Evolutionary conservation across 1,139 yeast species (phyloP).

Genomic region (Meyerozyma carpophila): DNA sequence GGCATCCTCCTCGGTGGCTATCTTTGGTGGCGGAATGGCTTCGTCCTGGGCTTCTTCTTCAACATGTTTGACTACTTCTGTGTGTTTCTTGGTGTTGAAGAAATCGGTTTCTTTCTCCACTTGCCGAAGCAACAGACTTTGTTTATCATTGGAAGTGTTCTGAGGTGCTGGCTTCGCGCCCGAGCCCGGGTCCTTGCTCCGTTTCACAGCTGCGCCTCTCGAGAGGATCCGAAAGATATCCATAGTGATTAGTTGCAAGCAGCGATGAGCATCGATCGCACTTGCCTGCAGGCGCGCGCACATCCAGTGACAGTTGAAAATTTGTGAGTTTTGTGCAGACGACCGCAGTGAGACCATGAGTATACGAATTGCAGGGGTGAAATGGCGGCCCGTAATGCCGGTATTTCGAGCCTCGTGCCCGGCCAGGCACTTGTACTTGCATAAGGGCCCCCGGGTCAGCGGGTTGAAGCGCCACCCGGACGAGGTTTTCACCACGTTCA

Average conservation of each 20-base stretch:
- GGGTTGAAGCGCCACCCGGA: slow-evolving; percentile 78
- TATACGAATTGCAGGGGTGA: slow-evolving; percentile 1
- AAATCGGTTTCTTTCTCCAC: slow-evolving; percentile 65
- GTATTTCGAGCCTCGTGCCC: neutral
- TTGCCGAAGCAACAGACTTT: slow-evolving; percentile 34
- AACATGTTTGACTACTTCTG: slow-evolving; percentile 9
- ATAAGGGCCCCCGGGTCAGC: slow-evolving; percentile 58
- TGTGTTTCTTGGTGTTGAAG: slow-evolving; percentile 51
- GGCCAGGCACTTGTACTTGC: slow-evolving; percentile 21
- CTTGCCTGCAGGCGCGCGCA: neutral
- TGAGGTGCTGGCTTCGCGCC: slow-evolving; percentile 35
- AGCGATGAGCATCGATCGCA: neutral
- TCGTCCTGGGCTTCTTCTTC: slow-evolving; percentile 17
- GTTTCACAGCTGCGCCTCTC: slow-evolving; percentile 77
- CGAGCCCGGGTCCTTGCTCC: slow-evolving; percentile 37
- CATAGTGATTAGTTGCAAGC: slow-evolving; percentile 37
- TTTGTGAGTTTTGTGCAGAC: slow-evolving; percentile 2
- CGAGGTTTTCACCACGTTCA: slow-evolving; percentile 50
- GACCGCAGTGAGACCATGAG: slow-evolving; percentile 2
- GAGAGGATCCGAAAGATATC: slow-evolving; percentile 83
- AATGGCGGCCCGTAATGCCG: neutral
- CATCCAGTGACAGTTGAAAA: slow-evolving; percentile 1
- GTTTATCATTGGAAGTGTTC: slow-evolving; percentile 18
- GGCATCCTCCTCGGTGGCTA: slow-evolving; percentile 56
- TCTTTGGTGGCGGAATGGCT: slow-evolving; percentile 37